Percentiles rank a stretch among this genome's conserved stretches.
phyloP scores from a whole-genome alignment of 192 early-diverging fungal genomes.

The Mortierella hygrophila region DNA sequence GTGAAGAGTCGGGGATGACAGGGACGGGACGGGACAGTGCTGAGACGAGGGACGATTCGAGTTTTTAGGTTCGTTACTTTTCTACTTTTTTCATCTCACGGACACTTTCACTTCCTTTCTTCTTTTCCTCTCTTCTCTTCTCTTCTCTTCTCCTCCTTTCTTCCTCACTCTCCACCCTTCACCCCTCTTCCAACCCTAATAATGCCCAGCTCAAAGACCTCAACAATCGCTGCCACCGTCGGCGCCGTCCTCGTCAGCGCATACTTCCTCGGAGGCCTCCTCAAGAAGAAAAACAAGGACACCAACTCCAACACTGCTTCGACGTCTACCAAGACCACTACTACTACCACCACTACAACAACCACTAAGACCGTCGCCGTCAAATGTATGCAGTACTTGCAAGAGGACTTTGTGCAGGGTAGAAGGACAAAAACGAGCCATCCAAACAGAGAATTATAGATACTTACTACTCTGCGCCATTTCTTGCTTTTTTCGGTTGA shows the following conservation, averaged over 20 bases:
- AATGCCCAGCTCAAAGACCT: conserved; percentile 17
- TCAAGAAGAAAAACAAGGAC: conserved; percentile 3
- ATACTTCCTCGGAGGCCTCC: conserved; percentile 16
- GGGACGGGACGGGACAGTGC: background rate
- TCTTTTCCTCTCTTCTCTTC: background rate
- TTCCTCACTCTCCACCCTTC: background rate
- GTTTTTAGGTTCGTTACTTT: background rate
- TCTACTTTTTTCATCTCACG: too few species aligned
- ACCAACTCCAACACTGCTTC: background rate
- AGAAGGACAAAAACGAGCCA: too few species aligned
- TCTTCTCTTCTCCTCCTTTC: background rate
- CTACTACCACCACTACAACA: background rate
- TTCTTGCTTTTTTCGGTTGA: background rate
- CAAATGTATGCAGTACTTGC: background rate
- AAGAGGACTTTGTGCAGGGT: background rate
- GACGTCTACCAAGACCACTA: background rate
- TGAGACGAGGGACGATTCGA: too few species aligned
- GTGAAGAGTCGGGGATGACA: background rate
- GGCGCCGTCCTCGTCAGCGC: conserved; percentile 25
- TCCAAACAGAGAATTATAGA: background rate
- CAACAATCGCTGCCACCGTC: conserved; percentile 15
- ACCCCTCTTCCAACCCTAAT: background rate
- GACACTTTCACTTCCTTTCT: background rate
- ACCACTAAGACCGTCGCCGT: background rate
- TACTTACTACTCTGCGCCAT: background rate